Percentiles rank a stretch among this genome's conserved stretches.
Evolutionary conservation across 768 basidiomycete species (phyloP).

Genomic region (Phaeotremella skinneri): DNA sequence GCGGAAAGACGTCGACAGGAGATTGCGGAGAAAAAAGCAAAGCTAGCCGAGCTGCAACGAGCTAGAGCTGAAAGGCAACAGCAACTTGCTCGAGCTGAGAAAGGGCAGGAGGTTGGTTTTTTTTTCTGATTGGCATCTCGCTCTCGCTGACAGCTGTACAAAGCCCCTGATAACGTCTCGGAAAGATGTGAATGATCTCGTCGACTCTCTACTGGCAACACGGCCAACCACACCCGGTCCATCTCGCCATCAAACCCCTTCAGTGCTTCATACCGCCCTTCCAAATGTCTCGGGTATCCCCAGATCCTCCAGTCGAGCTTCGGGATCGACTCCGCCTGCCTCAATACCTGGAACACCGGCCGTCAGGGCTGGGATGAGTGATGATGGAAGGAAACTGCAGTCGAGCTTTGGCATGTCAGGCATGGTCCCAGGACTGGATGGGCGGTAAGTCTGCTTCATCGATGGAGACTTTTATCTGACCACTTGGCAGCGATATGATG

Average conservation of each 20-base stretch:
- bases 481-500: slow-evolving; percentile 6
- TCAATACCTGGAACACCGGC: slow-evolving; percentile 33
- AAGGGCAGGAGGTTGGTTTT: slow-evolving; percentile 23
- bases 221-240: slow-evolving; percentile 33
- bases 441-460: slow-evolving; percentile 21
- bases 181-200: slow-evolving; percentile 69
- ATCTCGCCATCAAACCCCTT: slow-evolving; percentile 19
- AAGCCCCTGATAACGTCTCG: slow-evolving; percentile 56
- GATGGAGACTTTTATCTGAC: background rate
- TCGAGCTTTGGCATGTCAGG: slow-evolving; percentile 6
- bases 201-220: slow-evolving; percentile 60
- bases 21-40: slow-evolving; percentile 84
- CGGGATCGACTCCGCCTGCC: slow-evolving; percentile 16
- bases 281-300: background rate
- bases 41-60: slow-evolving; percentile 78
- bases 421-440: slow-evolving; percentile 14
- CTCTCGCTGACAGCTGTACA: slow-evolving; percentile 19
- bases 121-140: background rate
- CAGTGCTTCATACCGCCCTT: slow-evolving; percentile 12
- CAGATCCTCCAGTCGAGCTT: slow-evolving; percentile 35
- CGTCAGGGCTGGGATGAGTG: slow-evolving; percentile 29
- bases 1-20: slow-evolving; percentile 65
- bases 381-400: slow-evolving; percentile 22
- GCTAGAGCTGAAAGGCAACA: slow-evolving; percentile 62
- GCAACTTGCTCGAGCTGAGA: slow-evolving; percentile 36